Conservation (phyloP, 2,329 filamentous ascomycete species). For the Whalleya microplaca region DNA sequence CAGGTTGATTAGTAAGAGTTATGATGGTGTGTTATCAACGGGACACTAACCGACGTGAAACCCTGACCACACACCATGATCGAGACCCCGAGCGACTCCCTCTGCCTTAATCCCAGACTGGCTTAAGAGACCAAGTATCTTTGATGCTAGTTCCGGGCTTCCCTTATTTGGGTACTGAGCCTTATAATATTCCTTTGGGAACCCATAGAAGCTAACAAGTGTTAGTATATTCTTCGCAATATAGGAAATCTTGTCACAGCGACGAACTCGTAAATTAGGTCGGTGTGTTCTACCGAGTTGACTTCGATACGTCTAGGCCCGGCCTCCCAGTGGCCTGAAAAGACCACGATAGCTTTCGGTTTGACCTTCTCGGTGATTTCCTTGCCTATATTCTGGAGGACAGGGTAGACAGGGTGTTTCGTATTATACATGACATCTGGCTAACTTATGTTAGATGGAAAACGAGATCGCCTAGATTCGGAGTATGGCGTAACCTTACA, state of each 20-base stretch:
- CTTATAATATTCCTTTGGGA: constrained; percentile 70
- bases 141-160: constrained; percentile 60
- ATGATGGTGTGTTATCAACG: background rate
- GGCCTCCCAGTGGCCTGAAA: constrained; percentile 79
- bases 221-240: constrained; percentile 20
- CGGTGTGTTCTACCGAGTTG: constrained; percentile 66
- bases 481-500: constrained; percentile 37
- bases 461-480: background rate
- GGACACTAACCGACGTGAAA: constrained; percentile 54
- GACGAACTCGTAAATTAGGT: constrained; percentile 70
- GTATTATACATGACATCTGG: constrained; percentile 72
- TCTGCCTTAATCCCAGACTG: constrained; percentile 62
- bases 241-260: background rate
- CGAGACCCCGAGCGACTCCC: constrained; percentile 66
- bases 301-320: constrained; percentile 60
- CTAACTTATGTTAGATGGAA: constrained; percentile 32
- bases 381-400: constrained; percentile 66
- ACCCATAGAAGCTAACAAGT: constrained; percentile 65
- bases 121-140: constrained; percentile 58
- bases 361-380: constrained; percentile 73
- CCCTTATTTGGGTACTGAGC: constrained; percentile 68
- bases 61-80: constrained; percentile 76
- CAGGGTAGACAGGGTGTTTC: constrained; percentile 66
- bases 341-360: constrained; percentile 73
- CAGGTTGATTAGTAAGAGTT: background rate